Conservation (phyloP, 1,284 basidiomycete species). For the Pascua guehoae region DNA sequence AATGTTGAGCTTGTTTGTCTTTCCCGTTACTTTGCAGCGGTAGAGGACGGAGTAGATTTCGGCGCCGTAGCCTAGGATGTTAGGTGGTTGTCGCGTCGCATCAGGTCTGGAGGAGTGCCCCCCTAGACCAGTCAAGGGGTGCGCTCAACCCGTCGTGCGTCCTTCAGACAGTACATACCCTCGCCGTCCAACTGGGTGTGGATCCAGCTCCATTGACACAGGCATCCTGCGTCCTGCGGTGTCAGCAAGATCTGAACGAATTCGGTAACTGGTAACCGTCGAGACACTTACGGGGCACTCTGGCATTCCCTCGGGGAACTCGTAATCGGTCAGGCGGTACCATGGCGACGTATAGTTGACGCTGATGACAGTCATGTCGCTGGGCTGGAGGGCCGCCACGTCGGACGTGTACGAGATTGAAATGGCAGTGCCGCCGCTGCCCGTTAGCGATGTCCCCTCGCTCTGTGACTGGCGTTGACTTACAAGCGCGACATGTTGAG, state of each 20-base stretch:
- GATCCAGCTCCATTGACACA: too few relatives aligned
- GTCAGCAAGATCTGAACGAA: too few relatives aligned
- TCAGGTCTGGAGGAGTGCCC: too few relatives aligned
- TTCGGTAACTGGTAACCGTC: too few relatives aligned
- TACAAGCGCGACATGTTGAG: constrained; percentile 4
- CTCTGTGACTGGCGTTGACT: too few relatives aligned
- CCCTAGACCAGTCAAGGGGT: too few relatives aligned
- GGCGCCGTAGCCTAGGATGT: neutral
- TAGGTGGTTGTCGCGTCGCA: neutral
- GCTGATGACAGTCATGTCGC: constrained; percentile 66
- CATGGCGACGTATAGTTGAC: constrained; percentile 57
- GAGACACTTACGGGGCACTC: constrained; percentile 54
- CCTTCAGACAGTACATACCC: neutral
- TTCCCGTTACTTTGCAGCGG: constrained; percentile 62
- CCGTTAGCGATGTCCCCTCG: too few relatives aligned
- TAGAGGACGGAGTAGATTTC: constrained; percentile 65
- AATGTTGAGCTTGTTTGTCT: constrained; percentile 1
- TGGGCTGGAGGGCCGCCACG: constrained; percentile 53
- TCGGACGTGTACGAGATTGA: constrained; percentile 15
- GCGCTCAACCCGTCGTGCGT: too few relatives aligned
- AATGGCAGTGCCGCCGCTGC: constrained; percentile 11
- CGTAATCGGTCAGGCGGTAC: constrained; percentile 5
- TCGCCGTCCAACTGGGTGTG: constrained; percentile 2
- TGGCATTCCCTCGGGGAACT: constrained; percentile 55
- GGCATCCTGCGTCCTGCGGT: too few relatives aligned